Evolutionary conservation across 73 alveolate species (phyloP).

Genomic region (Paramecium octaurelia): DNA sequence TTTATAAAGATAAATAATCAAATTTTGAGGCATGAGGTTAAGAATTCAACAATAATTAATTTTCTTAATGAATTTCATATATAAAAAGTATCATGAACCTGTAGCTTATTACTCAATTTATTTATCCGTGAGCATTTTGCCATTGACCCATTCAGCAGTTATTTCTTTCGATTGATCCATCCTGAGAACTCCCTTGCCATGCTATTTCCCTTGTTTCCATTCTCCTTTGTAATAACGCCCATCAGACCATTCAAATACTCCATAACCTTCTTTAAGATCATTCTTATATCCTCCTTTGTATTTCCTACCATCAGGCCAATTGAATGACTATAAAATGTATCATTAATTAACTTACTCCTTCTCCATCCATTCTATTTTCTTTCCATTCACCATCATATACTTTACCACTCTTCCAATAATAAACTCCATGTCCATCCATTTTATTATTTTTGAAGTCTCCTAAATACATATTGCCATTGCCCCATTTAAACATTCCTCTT

Average conservation of each 20-base stretch:
- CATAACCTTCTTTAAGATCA: slow-evolving; percentile 62
- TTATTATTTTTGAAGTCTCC: slow-evolving; percentile 62
- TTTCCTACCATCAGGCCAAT: slow-evolving; percentile 65
- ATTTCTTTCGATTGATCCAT: slow-evolving; percentile 2
- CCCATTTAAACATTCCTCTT: slow-evolving; percentile 61
- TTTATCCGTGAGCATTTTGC: slow-evolving; percentile 39
- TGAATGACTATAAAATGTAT: not conserved
- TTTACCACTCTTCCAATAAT: slow-evolving; percentile 55
- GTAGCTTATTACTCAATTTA: not conserved
- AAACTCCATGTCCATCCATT: slow-evolving; percentile 63
- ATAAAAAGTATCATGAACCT: slow-evolving; percentile 15
- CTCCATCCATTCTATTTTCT: slow-evolving; percentile 61
- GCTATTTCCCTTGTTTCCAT: slow-evolving; percentile 51
- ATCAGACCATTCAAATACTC: slow-evolving; percentile 60
- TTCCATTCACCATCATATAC: slow-evolving; percentile 60
- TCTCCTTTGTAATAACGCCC: slow-evolving; percentile 44
- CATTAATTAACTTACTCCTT: slow-evolving; percentile 34
- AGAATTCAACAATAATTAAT: not conserved
- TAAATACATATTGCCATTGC: slow-evolving; percentile 56
- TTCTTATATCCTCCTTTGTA: slow-evolving; percentile 55
- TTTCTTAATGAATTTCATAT: not conserved
- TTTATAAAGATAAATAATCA: not conserved
- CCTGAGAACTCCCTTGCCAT: slow-evolving; percentile 33
- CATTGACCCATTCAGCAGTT: slow-evolving; percentile 32
- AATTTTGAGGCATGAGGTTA: not conserved